phyloP scores from a whole-genome alignment of 2,329 filamentous ascomycete genomes.

The Apiospora phragmitis region DNA sequence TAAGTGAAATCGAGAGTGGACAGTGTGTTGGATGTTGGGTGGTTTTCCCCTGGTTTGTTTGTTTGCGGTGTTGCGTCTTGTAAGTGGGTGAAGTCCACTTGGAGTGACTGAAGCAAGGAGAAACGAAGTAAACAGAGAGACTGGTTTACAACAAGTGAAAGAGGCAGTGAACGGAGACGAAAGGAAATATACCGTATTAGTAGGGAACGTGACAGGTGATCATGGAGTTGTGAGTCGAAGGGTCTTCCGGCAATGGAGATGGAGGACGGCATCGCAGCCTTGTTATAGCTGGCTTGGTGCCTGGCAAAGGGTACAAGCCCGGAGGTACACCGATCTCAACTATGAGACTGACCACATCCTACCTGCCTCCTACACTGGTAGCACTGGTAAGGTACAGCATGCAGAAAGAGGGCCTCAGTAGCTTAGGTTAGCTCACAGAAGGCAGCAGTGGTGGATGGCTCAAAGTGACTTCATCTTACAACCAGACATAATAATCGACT shows the following conservation, averaged over 20 bases:
- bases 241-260: slow-evolving; percentile 1
- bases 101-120: not conserved
- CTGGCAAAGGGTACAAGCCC: not conserved
- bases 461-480: slow-evolving; percentile 8
- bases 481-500: slow-evolving; percentile 9
- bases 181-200: not conserved
- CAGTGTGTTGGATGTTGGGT: not conserved
- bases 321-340: not conserved
- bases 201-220: slow-evolving; percentile 3
- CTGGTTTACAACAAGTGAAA: slow-evolving; percentile 1
- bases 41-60: not conserved
- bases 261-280: slow-evolving; percentile 2
- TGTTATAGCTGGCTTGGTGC: slow-evolving; percentile 8
- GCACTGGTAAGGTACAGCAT: not conserved
- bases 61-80: slow-evolving; percentile 1
- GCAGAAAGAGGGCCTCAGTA: slow-evolving; percentile 3
- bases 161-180: not conserved
- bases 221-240: not conserved
- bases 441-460: slow-evolving; percentile 4
- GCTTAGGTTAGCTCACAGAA: slow-evolving; percentile 5
- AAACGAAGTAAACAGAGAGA: not conserved
- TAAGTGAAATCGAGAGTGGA: not conserved
- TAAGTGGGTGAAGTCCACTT: not conserved
- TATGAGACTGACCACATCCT: not conserved
- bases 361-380: not conserved